Base-by-base conservation (phyloP, 2,329 filamentous ascomycete species). In the Coniella vitis region DNA sequence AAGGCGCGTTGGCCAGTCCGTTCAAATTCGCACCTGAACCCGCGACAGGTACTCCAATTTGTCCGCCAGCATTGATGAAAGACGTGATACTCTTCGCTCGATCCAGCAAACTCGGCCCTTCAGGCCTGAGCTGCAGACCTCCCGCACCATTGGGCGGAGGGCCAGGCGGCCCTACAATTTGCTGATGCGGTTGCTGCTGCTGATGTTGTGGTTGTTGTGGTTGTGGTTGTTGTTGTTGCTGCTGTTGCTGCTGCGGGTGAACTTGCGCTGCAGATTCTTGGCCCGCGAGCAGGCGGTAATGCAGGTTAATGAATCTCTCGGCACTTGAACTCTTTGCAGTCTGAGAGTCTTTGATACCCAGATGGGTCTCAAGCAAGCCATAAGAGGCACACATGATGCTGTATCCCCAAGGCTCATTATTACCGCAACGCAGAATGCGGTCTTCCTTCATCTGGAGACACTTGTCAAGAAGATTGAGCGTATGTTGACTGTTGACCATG, bases 381-480 rank as follows among this genome's bases (percentile, higher is more conserved):
- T 75, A 68, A 1, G 78, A 76, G 3, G 78, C 76, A 55, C 78
- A 82, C 74, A 82, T 79, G 60, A 80, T 80, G 48, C 74, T 78
- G 61, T 81, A 81, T 16, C 77, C 77, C 79, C 79, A 82, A 0
- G 79, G 78, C 58, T 83, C 79, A 57, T 80, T 79, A 64, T 81
- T 81, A 14, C 78, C 78, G 53, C 76, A 80, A n/a, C 78, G 69
- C 20, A 83, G 61, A 7, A 82, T 71, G 1, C 77, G 72, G 55
- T 82, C 78, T 56, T 81, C 78, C 59, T 81, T 81, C 70, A 83
- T 76, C 40, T 65, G 63, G 34, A 82, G 71, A 53, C 78, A 81
- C 59, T 77, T 79, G 58, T 81, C 77, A 10, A 83, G 73, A n/a
- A 82, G 67, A 61, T 74, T 72, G 53, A 81, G 69, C 1, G 78